Conservation (phyloP, 1,139 yeast species). For the Yamadazyma songkhlaensis region DNA sequence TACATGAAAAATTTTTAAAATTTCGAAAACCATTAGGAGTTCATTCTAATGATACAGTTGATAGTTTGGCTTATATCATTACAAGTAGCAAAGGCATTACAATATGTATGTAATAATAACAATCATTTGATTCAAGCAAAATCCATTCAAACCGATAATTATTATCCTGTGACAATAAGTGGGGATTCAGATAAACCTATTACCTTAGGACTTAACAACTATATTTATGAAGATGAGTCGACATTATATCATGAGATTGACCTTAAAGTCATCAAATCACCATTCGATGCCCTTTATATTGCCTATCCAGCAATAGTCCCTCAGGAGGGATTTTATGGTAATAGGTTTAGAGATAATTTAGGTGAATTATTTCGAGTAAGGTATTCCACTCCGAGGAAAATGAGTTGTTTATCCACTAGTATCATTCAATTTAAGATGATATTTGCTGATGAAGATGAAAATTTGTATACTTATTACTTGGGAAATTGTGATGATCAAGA, state of each 20-base stretch:
- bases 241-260: conserved; percentile 13
- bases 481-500: conserved; percentile 14
- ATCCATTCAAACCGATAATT: conserved; percentile 8
- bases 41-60: too few species aligned
- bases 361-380: conserved; percentile 11
- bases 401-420: conserved; percentile 12
- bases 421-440: conserved; percentile 14
- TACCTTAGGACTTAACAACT: conserved; percentile 13
- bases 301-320: conserved; percentile 12
- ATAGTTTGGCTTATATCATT: neutral
- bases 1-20: too few species aligned
- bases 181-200: conserved; percentile 11
- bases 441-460: conserved; percentile 7
- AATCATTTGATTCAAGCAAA: neutral
- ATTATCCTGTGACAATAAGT: conserved; percentile 13
- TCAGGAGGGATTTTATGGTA: conserved; percentile 6
- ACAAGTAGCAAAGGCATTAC: neutral
- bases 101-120: conserved; percentile 5
- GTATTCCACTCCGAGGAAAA: conserved; percentile 9
- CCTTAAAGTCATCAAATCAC: conserved; percentile 11
- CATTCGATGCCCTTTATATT: conserved; percentile 11
- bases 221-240: conserved; percentile 7
- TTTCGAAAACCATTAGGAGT: too few species aligned
- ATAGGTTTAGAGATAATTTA: conserved; percentile 11
- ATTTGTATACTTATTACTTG: conserved; percentile 12